Percentiles rank a stretch among this genome's conserved stretches.
Evolutionary conservation across 164 flowering plant species (phyloP).

Genomic region (Echeveria elegans): DNA sequence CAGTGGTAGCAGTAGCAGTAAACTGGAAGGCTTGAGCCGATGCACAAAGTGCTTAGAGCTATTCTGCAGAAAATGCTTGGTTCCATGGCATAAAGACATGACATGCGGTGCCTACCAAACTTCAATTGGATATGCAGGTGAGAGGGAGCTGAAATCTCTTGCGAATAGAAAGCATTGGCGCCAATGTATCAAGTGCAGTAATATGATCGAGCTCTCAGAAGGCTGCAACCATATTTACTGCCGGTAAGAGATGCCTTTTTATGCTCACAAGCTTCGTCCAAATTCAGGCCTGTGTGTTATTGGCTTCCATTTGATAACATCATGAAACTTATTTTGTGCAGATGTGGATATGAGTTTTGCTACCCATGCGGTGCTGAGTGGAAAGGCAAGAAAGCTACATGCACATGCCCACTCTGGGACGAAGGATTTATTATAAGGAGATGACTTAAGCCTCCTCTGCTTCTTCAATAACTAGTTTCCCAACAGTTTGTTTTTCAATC

Average conservation of each 20-base stretch:
- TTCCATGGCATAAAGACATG: slow-evolving; percentile 68
- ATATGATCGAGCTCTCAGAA: slow-evolving; percentile 63
- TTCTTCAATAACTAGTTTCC: too few relatives aligned
- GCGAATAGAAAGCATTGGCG: slow-evolving; percentile 58
- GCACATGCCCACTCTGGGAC: neutral
- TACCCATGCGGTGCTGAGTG: neutral
- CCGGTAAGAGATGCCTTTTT: slow-evolving; percentile 17
- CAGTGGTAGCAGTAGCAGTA: slow-evolving; percentile 10
- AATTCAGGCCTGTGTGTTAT: neutral
- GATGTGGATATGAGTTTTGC: neutral
- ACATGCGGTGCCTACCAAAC: slow-evolving; percentile 36
- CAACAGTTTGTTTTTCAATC: too few relatives aligned
- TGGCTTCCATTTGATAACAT: neutral
- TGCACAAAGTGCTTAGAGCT: slow-evolving; percentile 50
- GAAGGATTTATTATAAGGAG: neutral
- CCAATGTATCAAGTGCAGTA: slow-evolving; percentile 64
- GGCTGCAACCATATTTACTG: slow-evolving; percentile 84
- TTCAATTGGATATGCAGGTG: slow-evolving; percentile 29
- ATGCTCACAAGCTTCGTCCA: neutral
- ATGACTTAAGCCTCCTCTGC: neutral
- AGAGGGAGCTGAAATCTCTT: slow-evolving; percentile 50
- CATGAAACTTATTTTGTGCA: neutral
- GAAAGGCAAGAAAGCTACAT: neutral
- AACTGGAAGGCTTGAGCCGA: slow-evolving; percentile 30
- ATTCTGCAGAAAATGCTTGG: slow-evolving; percentile 67